A percentile compares a stretch with the other conserved stretches of the same genome.
Conservation (phyloP, 2,329 filamentous ascomycete genomes). For the Epicoccum nigrum region DNA sequence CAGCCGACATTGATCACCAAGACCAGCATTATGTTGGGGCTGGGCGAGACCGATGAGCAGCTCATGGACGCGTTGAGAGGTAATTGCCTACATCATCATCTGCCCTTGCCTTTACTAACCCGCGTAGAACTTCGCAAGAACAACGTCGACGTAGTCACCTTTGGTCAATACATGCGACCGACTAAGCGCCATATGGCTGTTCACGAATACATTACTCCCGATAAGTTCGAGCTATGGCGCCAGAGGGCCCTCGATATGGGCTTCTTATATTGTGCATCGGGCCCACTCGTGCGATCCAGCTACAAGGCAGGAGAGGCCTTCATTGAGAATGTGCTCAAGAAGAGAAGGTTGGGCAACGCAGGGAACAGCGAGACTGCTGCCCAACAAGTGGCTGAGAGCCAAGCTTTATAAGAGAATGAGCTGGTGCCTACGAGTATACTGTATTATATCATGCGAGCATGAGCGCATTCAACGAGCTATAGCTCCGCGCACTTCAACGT, state of each 20-base stretch:
- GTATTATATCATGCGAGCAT: conserved; percentile 11
- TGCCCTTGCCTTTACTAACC: conserved; percentile 9
- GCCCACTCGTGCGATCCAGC: conserved; percentile 88
- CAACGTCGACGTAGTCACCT: conserved; percentile 92
- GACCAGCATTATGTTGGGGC: conserved; percentile 94
- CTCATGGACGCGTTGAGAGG: conserved; percentile 77
- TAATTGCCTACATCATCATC: conserved; percentile 40
- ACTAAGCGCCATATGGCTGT: conserved; percentile 98
- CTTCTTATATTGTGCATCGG: conserved; percentile 94
- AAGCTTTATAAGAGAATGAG: neutral
- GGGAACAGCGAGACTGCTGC: conserved; percentile 2
- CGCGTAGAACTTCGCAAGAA: conserved; percentile 73
- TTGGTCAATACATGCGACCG: conserved; percentile 99
- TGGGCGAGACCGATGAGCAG: conserved; percentile 90
- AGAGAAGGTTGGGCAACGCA: conserved; percentile 52
- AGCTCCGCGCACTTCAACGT: conserved; percentile 19
- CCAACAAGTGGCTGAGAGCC: conserved; percentile 1
- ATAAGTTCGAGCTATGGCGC: conserved; percentile 89
- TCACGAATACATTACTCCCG: conserved; percentile 90
- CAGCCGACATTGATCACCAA: conserved; percentile 89
- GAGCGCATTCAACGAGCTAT: conserved; percentile 14
- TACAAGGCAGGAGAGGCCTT: conserved; percentile 99
- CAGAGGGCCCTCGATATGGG: conserved; percentile 90
- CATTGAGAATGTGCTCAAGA: conserved; percentile 96
- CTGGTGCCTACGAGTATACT: neutral